A percentile compares a stretch with the other conserved stretches of the same genome.
These are phyloP conservation scores for Paramecium tetraurelia DNA, from an alignment of 73 alveolate genomes.

Conservation along the genomic window DNA sequence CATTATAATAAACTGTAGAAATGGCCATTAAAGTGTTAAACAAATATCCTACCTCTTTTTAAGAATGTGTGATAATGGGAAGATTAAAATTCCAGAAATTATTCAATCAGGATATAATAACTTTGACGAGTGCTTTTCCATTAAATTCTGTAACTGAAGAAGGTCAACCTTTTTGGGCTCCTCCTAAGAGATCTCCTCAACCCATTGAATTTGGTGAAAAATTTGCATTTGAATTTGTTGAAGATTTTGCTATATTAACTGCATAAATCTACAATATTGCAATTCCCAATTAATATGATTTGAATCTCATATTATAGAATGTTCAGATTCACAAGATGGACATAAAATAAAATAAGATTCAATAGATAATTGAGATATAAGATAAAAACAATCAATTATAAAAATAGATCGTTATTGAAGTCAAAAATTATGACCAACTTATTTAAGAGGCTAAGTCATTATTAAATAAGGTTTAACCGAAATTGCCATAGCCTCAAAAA, in stretches of 20 bases:
- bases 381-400: conserved; percentile 63
- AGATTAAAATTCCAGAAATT: conserved; percentile 70
- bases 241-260: conserved; percentile 76
- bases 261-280: conserved; percentile 77
- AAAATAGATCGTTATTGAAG: conserved; percentile 63
- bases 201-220: conserved; percentile 67
- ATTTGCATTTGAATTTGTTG: conserved; percentile 74
- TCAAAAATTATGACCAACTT: conserved; percentile 58
- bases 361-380: conserved; percentile 68
- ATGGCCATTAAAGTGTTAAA: conserved; percentile 73
- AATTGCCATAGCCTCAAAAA: conserved; percentile 61
- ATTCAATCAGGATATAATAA: conserved; percentile 69
- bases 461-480: conserved; percentile 22
- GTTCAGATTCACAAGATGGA: conserved; percentile 63
- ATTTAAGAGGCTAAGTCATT: conserved; percentile 45
- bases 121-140: conserved; percentile 82
- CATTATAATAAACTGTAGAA: conserved; percentile 73
- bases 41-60: conserved; percentile 71
- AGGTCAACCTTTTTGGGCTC: conserved; percentile 96
- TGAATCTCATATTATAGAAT: background rate
- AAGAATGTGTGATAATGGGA: conserved; percentile 76
- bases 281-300: conserved; percentile 60
- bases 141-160: conserved; percentile 82
- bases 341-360: conserved; percentile 67
- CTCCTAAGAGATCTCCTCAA: conserved; percentile 92